Percentiles rank a stretch among this genome's conserved stretches.
phyloP scores from a whole-genome alignment of 352 stramenopile species.

The Phytopythium kandeliae region DNA sequence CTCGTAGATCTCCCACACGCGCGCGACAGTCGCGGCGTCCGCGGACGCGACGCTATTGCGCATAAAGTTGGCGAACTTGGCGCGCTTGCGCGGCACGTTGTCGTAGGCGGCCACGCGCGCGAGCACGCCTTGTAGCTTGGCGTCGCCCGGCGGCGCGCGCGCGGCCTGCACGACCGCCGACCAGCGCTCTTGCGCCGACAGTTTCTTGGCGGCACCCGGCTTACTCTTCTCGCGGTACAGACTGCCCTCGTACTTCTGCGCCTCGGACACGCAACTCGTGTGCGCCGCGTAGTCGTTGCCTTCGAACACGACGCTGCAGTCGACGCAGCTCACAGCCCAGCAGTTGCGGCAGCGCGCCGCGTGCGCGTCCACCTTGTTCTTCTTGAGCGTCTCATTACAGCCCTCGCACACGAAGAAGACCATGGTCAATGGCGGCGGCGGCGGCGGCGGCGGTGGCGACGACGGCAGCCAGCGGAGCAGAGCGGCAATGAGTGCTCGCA shows the following conservation, averaged over 20 bases:
- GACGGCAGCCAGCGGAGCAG: not conserved
- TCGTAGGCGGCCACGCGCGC: constrained; percentile 71
- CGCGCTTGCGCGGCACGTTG: constrained; percentile 92
- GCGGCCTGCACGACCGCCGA: constrained; percentile 63
- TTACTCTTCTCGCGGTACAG: constrained; percentile 77
- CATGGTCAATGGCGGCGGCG: constrained; percentile 28
- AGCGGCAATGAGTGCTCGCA: no score
- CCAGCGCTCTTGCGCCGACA: constrained; percentile 87
- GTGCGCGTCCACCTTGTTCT: constrained; percentile 92
- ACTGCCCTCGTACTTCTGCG: constrained; percentile 91
- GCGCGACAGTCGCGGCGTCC: constrained; percentile 42
- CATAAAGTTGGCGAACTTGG: constrained; percentile 93
- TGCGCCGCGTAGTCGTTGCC: constrained; percentile 87
- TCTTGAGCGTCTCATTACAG: constrained; percentile 92
- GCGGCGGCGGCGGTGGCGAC: not conserved
- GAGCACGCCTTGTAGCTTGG: constrained; percentile 61
- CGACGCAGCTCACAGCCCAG: constrained; percentile 91
- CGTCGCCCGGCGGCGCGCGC: constrained; percentile 33
- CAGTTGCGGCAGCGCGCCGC: constrained; percentile 79
- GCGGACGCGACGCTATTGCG: constrained; percentile 72
- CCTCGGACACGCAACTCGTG: constrained; percentile 92
- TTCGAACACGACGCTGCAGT: constrained; percentile 90
- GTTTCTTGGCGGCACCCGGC: constrained; percentile 56
- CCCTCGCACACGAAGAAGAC: constrained; percentile 86
- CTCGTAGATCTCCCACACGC: constrained; percentile 72